Evolutionary conservation across 2,329 filamentous ascomycete genomes (phyloP).

Genomic region (Didymella glomerata): DNA sequence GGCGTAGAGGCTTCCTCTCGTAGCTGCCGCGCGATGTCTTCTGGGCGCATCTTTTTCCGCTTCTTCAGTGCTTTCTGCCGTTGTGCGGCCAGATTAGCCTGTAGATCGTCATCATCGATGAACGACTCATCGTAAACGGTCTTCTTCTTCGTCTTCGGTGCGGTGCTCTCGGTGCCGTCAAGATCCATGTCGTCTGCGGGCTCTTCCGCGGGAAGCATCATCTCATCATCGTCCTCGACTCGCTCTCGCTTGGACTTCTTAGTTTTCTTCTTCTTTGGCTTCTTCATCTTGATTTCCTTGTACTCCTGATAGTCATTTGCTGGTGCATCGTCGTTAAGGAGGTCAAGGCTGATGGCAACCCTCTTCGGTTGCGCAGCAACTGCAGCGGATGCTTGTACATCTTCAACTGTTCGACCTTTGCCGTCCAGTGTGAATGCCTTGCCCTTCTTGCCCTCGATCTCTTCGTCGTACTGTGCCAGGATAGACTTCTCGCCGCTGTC

Average conservation of each 20-base stretch:
- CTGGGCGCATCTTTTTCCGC: conserved; percentile 83
- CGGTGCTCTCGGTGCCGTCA: conserved; percentile 59
- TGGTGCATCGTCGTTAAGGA: conserved; percentile 69
- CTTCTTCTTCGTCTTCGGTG: conserved; percentile 65
- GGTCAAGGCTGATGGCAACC: conserved; percentile 79
- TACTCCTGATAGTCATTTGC: conserved; percentile 88
- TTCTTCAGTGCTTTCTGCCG: conserved; percentile 87
- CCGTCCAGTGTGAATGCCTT: conserved; percentile 89
- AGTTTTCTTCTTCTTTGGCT: conserved; percentile 45
- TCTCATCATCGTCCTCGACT: conserved; percentile 66
- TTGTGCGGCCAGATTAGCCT: conserved; percentile 84
- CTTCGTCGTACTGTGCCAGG: conserved; percentile 92
- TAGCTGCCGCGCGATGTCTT: conserved; percentile 85
- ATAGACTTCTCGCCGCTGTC: conserved; percentile 72
- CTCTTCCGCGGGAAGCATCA: conserved; percentile 54
- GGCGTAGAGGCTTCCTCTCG: conserved; percentile 66
- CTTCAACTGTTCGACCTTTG: conserved; percentile 70
- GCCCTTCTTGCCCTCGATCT: conserved; percentile 87
- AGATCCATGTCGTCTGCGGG: conserved; percentile 71
- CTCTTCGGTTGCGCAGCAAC: conserved; percentile 66
- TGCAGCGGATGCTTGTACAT: conserved; percentile 66
- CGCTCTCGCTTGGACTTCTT: conserved; percentile 46
- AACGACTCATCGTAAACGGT: conserved; percentile 73
- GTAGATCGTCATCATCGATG: conserved; percentile 91
- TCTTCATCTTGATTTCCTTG: conserved; percentile 90